Base-by-base conservation (phyloP, 2,329 filamentous ascomycete species). In the Madurella mycetomatis region DNA sequence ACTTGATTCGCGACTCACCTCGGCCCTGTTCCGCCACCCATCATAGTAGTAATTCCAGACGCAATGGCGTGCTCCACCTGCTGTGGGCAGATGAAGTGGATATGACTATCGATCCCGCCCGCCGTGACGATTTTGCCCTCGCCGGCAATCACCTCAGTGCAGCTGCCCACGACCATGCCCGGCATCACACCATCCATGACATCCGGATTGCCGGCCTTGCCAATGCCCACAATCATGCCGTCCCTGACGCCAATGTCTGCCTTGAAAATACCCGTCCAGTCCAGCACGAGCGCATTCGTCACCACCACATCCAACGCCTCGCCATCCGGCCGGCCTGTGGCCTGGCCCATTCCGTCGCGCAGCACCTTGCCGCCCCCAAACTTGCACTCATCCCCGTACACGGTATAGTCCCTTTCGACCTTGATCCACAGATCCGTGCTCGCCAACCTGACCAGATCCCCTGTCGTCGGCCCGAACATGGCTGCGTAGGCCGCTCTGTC, bases 181-280 rank as follows among this genome's bases (percentile, higher is more conserved):
- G 83, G 77, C 55, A 86, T 78, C 7, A 97, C 90, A 4, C 89
- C 89, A 32, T 94, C 87, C 92, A 96, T 96, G 45, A 95, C 84
- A 71, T 97, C 92, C n/a, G 92, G 92, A 65, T 96, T 97, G 17
- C 92, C 92, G 15, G 92, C 90, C 72, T 97, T 96, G 56, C 92
- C 92, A 62, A 97, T 92, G 0, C 84, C 92, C 30, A 86, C 85
- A 65, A 97, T 96, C 40, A 87, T 69, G 2, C 92, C 92, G 62
- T 91, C 73, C 70, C 95, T 96, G 69, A 97, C 85, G 30, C 92
- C 92, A 67, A 97, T 95, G 69, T 97, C 92, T 5, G 92, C 92
- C 74, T 97, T 97, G 78, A 90, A 95, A 66, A 97, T 96, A 46
- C 92, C 92, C 1, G 82, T 87, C 81, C 87, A 95, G 73, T 97